phyloP scores from a whole-genome alignment of 768 basidiomycete species.

The Lactarius hatsudake region DNA sequence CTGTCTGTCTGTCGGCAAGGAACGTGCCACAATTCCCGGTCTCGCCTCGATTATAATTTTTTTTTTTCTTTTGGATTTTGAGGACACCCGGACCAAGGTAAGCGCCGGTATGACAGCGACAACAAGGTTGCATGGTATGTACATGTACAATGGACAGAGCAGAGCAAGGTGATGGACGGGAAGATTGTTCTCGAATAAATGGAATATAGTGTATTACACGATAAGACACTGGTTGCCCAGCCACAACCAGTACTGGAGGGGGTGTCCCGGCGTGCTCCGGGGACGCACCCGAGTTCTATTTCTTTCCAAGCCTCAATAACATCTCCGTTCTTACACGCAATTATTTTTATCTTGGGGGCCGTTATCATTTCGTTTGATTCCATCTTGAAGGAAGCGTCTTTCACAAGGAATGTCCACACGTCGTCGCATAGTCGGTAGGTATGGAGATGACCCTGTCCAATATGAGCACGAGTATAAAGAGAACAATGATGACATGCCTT shows the following conservation, averaged over 20 bases:
- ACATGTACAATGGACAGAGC: conserved; percentile 9
- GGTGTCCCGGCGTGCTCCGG: not conserved
- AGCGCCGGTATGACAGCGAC: conserved; percentile 10
- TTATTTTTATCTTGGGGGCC: conserved; percentile 88
- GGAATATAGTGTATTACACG: conserved; percentile 23
- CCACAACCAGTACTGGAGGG: not conserved
- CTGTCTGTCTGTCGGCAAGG: not conserved
- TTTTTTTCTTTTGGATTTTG: not conserved
- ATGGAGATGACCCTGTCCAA: conserved; percentile 69
- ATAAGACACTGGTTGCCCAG: not conserved
- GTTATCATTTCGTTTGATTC: conserved; percentile 79
- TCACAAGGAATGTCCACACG: conserved; percentile 98
- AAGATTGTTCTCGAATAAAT: conserved; percentile 8
- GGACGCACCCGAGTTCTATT: conserved; percentile 37
- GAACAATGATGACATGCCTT: conserved; percentile 55
- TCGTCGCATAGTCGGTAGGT: conserved; percentile 94
- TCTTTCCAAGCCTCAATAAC: conserved; percentile 81
- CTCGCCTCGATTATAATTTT: not conserved
- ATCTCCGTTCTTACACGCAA: conserved; percentile 96
- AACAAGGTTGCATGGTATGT: not conserved
- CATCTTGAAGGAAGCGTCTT: conserved; percentile 93
- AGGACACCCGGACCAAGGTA: not conserved
- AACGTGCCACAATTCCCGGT: not conserved
- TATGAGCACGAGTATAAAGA: conserved; percentile 1
- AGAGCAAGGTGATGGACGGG: conserved; percentile 4